phyloP scores from a whole-genome alignment of 306 rosid species.

The Vigna nakashimae region DNA sequence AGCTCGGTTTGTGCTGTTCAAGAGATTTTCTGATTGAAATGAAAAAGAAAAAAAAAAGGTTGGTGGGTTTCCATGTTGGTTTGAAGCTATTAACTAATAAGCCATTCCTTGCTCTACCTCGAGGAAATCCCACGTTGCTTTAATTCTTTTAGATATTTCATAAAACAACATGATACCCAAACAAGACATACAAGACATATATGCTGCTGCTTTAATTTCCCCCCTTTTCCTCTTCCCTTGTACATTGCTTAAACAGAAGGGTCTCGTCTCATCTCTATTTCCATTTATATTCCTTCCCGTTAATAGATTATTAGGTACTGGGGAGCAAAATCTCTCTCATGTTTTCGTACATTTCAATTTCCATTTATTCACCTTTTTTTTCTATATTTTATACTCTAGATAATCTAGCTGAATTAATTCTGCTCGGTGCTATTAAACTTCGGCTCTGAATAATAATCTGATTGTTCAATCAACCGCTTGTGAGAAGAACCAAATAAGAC shows the following conservation, averaged over 20 bases:
- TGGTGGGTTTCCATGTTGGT: constrained; percentile 41
- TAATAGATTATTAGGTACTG: constrained; percentile 12
- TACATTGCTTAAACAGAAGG: constrained; percentile 41
- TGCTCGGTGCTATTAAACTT: constrained; percentile 8
- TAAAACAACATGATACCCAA: constrained; percentile 19
- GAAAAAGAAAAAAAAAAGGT: constrained; percentile 2
- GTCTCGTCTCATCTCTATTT: constrained; percentile 26
- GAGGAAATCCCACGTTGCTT: constrained; percentile 56
- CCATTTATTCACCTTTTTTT: neutral
- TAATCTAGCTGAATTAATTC: constrained; percentile 22
- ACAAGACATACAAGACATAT: constrained; percentile 24
- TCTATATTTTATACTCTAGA: neutral
- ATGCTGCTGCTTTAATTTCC: constrained; percentile 38
- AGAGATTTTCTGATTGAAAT: constrained; percentile 39
- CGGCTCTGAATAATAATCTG: constrained; percentile 30
- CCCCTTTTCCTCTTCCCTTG: constrained; percentile 33
- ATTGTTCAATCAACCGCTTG: constrained; percentile 8
- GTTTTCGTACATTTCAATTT: neutral
- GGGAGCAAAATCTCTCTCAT: constrained; percentile 23
- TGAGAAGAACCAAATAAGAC: constrained; percentile 31
- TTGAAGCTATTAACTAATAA: constrained; percentile 43
- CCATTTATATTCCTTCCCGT: constrained; percentile 22
- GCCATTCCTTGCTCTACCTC: constrained; percentile 61
- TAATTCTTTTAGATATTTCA: constrained; percentile 42
- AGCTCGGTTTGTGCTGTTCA: constrained; percentile 31